Evolutionary conservation across 345 rosid species (phyloP).

Genomic region (Erodium maritimum): DNA sequence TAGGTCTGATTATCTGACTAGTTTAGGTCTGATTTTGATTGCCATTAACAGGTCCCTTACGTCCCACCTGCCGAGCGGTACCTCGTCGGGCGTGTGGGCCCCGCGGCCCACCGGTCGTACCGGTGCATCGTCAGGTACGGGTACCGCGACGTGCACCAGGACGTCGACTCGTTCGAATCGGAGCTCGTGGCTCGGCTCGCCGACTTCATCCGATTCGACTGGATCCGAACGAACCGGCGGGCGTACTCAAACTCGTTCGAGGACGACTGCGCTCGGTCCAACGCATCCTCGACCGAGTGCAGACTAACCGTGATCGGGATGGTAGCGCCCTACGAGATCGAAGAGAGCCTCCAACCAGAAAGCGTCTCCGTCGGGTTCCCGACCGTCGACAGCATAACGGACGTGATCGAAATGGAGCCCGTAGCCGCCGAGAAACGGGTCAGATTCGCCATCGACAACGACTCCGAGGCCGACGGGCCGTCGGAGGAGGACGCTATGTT

Average conservation of each 20-base stretch:
- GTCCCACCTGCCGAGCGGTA: constrained; percentile 87
- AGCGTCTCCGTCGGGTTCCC: constrained; percentile 67
- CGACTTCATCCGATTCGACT: constrained; percentile 30
- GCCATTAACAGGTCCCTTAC: too few relatives aligned
- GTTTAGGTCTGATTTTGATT: too few relatives aligned
- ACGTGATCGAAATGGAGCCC: constrained; percentile 61
- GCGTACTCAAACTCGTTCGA: constrained; percentile 1
- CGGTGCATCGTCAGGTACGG: constrained; percentile 55
- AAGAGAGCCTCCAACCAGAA: constrained; percentile 49
- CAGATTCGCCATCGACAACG: constrained; percentile 55
- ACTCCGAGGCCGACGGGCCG: constrained; percentile 19
- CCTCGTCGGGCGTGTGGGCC: constrained; percentile 93
- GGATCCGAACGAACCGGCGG: constrained; percentile 15
- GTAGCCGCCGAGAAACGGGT: constrained; percentile 31
- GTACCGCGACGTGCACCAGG: constrained; percentile 47
- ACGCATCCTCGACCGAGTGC: constrained; percentile 20
- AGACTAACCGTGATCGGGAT: constrained; percentile 56
- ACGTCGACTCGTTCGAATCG: constrained; percentile 36
- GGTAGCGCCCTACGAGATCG: constrained; percentile 38
- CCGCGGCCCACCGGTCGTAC: constrained; percentile 42
- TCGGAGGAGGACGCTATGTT: constrained; percentile 25
- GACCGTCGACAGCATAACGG: constrained; percentile 50
- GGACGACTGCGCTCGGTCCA: constrained; percentile 17
- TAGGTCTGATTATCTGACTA: too few relatives aligned
- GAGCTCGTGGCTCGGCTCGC: constrained; percentile 33